Evolutionary conservation across 2,329 filamentous ascomycete genomes (phyloP).

Genomic region (Pseudocercospora cruenta): DNA sequence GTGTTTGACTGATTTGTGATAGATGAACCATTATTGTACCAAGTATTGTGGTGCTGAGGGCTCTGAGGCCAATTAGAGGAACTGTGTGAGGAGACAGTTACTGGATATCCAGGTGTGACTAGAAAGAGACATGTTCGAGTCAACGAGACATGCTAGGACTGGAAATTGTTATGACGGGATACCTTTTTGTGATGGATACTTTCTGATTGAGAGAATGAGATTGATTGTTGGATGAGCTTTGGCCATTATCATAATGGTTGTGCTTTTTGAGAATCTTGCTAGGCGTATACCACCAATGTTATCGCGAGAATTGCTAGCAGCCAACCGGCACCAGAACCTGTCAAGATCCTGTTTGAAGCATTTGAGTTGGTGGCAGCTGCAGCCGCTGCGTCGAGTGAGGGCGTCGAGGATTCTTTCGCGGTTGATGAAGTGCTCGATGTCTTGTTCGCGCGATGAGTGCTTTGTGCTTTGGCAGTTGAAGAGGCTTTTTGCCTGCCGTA

Average conservation of each 20-base stretch:
- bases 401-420: background rate
- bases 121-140: background rate
- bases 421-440: background rate
- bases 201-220: background rate
- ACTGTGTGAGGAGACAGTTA: background rate
- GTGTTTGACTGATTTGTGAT: background rate
- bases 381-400: background rate
- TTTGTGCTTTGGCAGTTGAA: background rate
- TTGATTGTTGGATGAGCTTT: background rate
- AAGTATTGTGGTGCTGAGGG: slow-evolving; percentile 19
- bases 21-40: slow-evolving; percentile 16
- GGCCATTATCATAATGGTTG: background rate
- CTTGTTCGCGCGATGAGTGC: background rate
- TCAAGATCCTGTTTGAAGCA: background rate
- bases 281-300: background rate
- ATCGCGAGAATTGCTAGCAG: background rate
- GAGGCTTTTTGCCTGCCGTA: background rate
- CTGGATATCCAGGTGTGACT: background rate
- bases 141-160: background rate
- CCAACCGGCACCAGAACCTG: background rate
- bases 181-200: no score
- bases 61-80: slow-evolving; percentile 5
- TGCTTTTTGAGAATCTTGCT: background rate
- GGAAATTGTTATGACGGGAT: no score
- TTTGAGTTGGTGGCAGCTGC: background rate